These are phyloP conservation scores for Saururus chinensis DNA, from an alignment of 164 flowering plant genomes.

Conservation along the genomic window DNA sequence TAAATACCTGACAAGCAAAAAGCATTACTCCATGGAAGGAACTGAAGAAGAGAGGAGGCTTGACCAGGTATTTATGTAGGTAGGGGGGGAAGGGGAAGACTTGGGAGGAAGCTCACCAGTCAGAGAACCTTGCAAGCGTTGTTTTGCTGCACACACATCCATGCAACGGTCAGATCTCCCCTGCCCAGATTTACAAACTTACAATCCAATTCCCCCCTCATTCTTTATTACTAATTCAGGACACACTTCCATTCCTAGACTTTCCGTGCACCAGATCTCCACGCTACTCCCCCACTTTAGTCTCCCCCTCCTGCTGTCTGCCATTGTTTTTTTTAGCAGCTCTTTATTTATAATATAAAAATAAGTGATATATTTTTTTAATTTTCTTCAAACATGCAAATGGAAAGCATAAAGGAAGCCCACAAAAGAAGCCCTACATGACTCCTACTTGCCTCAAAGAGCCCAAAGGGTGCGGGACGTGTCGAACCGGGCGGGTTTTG, in stretches of 20 bases:
- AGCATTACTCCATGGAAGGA: neutral
- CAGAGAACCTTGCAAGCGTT: neutral
- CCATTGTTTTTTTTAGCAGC: neutral
- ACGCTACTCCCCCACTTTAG: neutral
- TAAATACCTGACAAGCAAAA: neutral
- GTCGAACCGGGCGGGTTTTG: too few relatives aligned
- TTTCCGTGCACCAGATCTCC: neutral
- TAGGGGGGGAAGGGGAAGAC: neutral
- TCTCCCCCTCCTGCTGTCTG: neutral
- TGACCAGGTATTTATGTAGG: neutral
- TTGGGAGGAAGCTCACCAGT: neutral
- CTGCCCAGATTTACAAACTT: neutral
- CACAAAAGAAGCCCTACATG: too few relatives aligned
- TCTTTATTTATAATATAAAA: neutral
- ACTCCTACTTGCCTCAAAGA: too few relatives aligned
- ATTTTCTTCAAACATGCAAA: too few relatives aligned
- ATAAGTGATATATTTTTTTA: too few relatives aligned
- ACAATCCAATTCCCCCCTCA: neutral
- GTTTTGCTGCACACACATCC: neutral
- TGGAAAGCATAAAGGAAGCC: too few relatives aligned
- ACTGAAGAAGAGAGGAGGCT: neutral
- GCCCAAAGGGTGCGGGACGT: too few relatives aligned
- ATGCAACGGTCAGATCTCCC: neutral
- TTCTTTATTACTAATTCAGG: neutral
- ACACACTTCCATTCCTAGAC: neutral